These are phyloP conservation scores for Saccharomycopsis javanensis DNA, from an alignment of 805 yeast genomes.

Conservation along the genomic window DNA sequence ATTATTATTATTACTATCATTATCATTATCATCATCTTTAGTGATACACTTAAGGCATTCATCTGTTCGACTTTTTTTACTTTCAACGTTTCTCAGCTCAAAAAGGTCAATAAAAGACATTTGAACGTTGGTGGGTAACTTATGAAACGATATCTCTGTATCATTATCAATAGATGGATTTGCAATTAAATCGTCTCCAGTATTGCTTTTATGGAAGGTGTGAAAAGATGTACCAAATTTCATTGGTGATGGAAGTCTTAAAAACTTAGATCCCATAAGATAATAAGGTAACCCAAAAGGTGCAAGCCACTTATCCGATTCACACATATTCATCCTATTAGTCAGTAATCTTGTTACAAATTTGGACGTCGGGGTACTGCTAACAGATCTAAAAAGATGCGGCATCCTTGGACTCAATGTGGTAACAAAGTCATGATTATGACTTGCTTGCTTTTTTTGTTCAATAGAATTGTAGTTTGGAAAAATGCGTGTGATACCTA, in stretches of 20 bases:
- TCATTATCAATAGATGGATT: neutral
- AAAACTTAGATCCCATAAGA: neutral
- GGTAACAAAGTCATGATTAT: too few species aligned
- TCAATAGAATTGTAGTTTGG: neutral
- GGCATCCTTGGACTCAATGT: neutral
- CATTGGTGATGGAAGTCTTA: neutral
- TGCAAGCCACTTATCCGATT: neutral
- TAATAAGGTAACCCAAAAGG: neutral
- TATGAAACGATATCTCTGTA: neutral
- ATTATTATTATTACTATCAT: neutral
- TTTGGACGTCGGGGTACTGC: neutral
- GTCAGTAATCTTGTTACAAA: neutral
- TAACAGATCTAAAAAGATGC: neutral
- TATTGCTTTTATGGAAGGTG: neutral
- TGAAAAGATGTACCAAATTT: neutral
- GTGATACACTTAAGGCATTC: neutral
- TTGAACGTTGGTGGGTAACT: neutral
- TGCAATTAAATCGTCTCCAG: neutral
- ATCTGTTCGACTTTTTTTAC: neutral
- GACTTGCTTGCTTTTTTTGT: neutral
- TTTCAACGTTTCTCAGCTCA: neutral
- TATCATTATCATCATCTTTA: neutral
- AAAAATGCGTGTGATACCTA: neutral
- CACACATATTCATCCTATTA: neutral
- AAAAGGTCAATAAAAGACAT: constrained; percentile 2